These are phyloP conservation scores for Kodamaea fungicola DNA, from an alignment of 1,139 yeast species.

Conservation along the genomic window DNA sequence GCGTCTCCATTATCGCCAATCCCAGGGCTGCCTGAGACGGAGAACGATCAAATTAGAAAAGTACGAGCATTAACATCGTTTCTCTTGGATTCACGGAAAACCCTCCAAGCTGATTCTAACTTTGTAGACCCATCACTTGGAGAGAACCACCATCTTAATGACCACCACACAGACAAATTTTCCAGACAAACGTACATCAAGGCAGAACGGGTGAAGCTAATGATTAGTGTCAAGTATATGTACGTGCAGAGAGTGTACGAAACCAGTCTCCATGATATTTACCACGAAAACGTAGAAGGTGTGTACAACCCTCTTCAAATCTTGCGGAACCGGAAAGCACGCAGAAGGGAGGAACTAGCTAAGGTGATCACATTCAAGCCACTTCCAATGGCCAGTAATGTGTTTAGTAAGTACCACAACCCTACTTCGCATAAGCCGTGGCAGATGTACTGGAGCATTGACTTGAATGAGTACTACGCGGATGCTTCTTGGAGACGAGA, in stretches of 20 bases:
- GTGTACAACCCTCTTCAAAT: slow-evolving; percentile 79
- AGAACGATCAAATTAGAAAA: slow-evolving; percentile 6
- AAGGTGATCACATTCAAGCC: slow-evolving; percentile 30
- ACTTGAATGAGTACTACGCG: slow-evolving; percentile 55
- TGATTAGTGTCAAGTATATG: slow-evolving; percentile 50
- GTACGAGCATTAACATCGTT: slow-evolving; percentile 37
- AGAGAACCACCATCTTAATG: slow-evolving; percentile 8
- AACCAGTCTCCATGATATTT: slow-evolving; percentile 9
- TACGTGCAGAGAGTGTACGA: slow-evolving; percentile 40
- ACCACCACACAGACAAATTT: slow-evolving; percentile 9
- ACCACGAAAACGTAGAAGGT: slow-evolving; percentile 55
- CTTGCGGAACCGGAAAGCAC: slow-evolving; percentile 62
- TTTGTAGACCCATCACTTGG: slow-evolving; percentile 28
- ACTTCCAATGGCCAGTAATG: slow-evolving; percentile 52
- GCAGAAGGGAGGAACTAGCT: slow-evolving; percentile 37
- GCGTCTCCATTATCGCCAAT: neutral
- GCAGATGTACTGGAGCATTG: slow-evolving; percentile 63
- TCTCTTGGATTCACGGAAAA: slow-evolving; percentile 40
- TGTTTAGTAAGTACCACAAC: slow-evolving; percentile 42
- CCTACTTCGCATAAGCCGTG: slow-evolving; percentile 27
- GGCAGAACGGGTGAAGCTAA: slow-evolving; percentile 52
- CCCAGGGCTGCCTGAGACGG: neutral
- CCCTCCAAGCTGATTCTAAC: slow-evolving; percentile 41
- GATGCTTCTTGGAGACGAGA: slow-evolving; percentile 65
- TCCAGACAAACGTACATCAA: slow-evolving; percentile 44